Percentiles rank a stretch among this genome's conserved stretches.
Conservation (phyloP, 805 yeast species). For the Saccharomycopsis olivae region DNA sequence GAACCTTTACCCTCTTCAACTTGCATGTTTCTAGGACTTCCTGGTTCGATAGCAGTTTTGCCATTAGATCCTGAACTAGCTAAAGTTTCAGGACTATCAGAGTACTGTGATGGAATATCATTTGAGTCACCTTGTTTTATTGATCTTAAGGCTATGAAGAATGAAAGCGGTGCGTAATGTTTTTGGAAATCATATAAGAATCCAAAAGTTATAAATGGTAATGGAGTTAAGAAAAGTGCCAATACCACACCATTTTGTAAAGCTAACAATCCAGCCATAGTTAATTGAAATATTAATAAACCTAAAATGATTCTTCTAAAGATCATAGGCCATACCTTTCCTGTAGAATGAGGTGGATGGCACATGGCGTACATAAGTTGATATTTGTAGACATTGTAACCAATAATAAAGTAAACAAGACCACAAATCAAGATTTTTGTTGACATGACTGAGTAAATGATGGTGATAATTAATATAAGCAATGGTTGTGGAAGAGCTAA, state of each 20-base stretch:
- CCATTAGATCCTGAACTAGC: background rate
- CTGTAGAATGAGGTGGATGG: slow-evolving; percentile 95
- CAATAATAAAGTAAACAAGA: slow-evolving; percentile 68
- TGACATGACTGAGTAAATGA: slow-evolving; percentile 82
- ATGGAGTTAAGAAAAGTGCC: slow-evolving; percentile 62
- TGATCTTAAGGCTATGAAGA: slow-evolving; percentile 81
- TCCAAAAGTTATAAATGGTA: slow-evolving; percentile 58
- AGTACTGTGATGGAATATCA: background rate
- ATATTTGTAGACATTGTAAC: slow-evolving; percentile 84
- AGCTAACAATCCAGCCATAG: slow-evolving; percentile 86
- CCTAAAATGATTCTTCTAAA: slow-evolving; percentile 78
- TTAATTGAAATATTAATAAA: slow-evolving; percentile 70
- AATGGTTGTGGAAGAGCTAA: slow-evolving; percentile 86
- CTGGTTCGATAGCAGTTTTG: background rate
- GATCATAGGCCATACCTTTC: slow-evolving; percentile 90
- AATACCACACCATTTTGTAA: slow-evolving; percentile 69
- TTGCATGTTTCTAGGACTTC: background rate
- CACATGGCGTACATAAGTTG: slow-evolving; percentile 84
- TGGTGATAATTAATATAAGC: slow-evolving; percentile 70
- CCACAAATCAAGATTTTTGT: slow-evolving; percentile 83
- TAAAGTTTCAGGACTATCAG: slow-evolving; percentile 6
- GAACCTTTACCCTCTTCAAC: slow-evolving; percentile 8
- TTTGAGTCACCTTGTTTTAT: slow-evolving; percentile 33
- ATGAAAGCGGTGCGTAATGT: slow-evolving; percentile 68
- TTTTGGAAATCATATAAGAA: slow-evolving; percentile 74